Percentiles rank a stretch among this genome's conserved stretches.
Conservation (phyloP, 23 red algal genomes). For the Gracilaria gracilis region DNA sequence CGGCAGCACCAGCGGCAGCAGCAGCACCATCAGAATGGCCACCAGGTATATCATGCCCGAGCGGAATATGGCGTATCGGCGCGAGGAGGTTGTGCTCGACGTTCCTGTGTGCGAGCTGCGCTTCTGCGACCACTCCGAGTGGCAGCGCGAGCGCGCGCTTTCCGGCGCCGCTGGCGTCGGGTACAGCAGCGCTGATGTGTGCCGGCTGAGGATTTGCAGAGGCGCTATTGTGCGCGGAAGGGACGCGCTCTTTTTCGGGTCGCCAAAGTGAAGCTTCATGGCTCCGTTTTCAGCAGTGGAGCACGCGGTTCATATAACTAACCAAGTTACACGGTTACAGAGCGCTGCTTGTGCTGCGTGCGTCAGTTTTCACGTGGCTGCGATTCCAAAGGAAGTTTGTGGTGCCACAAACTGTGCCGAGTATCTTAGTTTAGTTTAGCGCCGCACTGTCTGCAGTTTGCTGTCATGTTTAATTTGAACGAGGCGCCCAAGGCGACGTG, state of each 20-base stretch:
- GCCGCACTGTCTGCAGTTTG: neutral
- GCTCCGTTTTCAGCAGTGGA: neutral
- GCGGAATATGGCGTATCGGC: neutral
- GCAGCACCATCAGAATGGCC: neutral
- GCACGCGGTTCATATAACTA: too few species aligned
- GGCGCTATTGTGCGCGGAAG: slow-evolving; percentile 9
- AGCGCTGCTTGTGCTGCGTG: too few species aligned
- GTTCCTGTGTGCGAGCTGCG: neutral
- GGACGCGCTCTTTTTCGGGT: slow-evolving; percentile 12
- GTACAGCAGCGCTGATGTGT: slow-evolving; percentile 3
- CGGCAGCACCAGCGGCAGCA: neutral
- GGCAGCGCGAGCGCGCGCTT: neutral
- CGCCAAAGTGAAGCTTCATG: slow-evolving; percentile 30
- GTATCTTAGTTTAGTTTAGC: neutral
- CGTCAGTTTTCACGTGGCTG: neutral
- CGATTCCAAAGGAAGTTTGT: neutral
- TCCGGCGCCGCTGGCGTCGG: neutral
- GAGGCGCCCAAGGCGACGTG: neutral
- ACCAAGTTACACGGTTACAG: too few species aligned
- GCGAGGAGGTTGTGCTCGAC: neutral
- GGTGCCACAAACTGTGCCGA: neutral
- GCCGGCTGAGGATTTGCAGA: neutral
- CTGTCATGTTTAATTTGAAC: neutral
- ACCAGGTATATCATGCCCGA: neutral
- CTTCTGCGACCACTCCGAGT: neutral